Conservation (phyloP, 352 stramenopile species). For the Blastocystis sp. region DNA sequence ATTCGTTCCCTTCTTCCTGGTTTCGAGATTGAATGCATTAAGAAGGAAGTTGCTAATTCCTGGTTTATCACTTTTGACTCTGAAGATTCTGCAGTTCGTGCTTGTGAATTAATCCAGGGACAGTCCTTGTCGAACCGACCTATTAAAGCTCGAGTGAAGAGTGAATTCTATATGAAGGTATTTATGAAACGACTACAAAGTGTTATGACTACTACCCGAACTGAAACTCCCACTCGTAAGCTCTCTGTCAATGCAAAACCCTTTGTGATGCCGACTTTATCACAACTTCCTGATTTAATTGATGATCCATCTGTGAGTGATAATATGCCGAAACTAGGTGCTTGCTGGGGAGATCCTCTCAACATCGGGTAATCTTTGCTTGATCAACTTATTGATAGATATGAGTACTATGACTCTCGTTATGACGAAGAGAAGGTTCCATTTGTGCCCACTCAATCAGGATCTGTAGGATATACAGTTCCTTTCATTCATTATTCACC, state of each 20-base stretch:
- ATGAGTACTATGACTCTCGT: slow-evolving; percentile 2
- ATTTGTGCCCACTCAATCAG: not conserved
- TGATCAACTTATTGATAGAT: not conserved
- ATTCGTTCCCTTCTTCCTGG: slow-evolving; percentile 51
- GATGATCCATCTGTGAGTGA: not conserved
- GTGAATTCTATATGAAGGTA: slow-evolving; percentile 65
- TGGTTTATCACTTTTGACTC: slow-evolving; percentile 50
- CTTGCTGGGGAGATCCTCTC: not conserved
- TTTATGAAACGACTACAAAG: slow-evolving; percentile 5
- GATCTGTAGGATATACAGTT: not conserved
- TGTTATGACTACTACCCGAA: not conserved
- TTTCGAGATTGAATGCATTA: slow-evolving; percentile 46
- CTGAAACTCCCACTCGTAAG: not conserved
- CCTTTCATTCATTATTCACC: slow-evolving; percentile 20
- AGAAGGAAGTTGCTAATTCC: slow-evolving; percentile 34
- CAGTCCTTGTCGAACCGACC: not conserved
- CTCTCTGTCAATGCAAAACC: not conserved
- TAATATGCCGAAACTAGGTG: not conserved
- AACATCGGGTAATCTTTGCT: not conserved
- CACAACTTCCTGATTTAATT: not conserved
- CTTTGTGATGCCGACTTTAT: not conserved
- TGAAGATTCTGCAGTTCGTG: not conserved
- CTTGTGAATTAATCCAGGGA: not conserved
- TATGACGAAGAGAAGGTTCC: not conserved
- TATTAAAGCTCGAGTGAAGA: slow-evolving; percentile 57